Conservation (phyloP, 2,329 filamentous ascomycete genomes). For the Tolypocladium tundrense region DNA sequence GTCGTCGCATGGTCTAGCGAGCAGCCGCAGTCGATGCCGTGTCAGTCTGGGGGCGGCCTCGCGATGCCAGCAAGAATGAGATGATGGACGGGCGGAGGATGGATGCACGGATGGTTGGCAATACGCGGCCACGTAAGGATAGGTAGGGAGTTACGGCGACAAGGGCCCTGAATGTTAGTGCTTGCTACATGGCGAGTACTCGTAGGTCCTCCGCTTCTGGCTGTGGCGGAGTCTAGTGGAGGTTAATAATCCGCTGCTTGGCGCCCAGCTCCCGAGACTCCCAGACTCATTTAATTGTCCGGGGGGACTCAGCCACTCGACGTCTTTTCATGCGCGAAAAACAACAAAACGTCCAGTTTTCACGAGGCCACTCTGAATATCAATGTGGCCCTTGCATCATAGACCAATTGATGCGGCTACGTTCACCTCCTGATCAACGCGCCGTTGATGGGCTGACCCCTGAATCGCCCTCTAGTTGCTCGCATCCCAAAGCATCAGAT, state of each 20-base stretch:
- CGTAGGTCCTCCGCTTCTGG: not conserved
- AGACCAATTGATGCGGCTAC: too few species aligned
- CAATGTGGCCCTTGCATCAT: too few species aligned
- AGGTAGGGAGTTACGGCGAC: too few species aligned
- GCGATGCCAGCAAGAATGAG: not conserved
- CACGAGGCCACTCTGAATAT: not conserved
- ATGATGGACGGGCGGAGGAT: not conserved
- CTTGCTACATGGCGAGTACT: not conserved
- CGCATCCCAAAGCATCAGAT: not conserved
- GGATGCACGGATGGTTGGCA: not conserved
- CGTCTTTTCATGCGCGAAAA: not conserved
- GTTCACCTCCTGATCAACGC: not conserved
- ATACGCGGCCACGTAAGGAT: not conserved
- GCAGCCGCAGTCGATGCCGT: not conserved
- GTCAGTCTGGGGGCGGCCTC: not conserved
- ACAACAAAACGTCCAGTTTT: not conserved
- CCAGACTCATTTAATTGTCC: not conserved
- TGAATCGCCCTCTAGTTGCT: not conserved
- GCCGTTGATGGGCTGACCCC: not conserved
- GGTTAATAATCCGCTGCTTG: not conserved
- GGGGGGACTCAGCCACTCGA: not conserved
- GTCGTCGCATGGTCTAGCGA: not conserved
- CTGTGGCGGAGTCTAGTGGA: not conserved
- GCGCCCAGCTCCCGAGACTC: not conserved
- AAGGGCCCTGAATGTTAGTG: not conserved